Evolutionary conservation across 768 basidiomycete species (phyloP), one percentile per base, ranked within the genome.

Genomic region (Pleurotus salmoneostramineus): DNA sequence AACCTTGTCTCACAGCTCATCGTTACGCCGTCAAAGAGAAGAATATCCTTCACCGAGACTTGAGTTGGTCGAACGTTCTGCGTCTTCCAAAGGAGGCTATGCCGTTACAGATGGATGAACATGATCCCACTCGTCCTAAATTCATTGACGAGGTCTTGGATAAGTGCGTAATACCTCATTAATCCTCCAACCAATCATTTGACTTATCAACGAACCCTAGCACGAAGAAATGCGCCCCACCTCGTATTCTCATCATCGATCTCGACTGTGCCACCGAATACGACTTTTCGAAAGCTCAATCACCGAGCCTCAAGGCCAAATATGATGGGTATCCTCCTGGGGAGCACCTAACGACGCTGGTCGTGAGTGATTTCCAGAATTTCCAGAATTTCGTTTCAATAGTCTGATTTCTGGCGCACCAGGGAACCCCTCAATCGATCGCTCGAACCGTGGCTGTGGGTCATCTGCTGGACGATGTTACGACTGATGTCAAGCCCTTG

Each of bases 21-120:
- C 58, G 58, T 36, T 58, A 50, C 50, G 51, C 51, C 33, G 44
- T 58, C 42, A 11, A 31, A 32, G 49, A 36, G 40, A 52, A 57
- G 14, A 57, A 51, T 1, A 64, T 71, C 27, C 60, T 71, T 7
- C 67, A 71, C 42, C 65, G 67, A 7, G 69, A 69, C 52, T 61
- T 71, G 50, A 67, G 63, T 40, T 43, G 63, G 68, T 17, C 62
- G 68, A 54, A 66, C 37, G 45, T 52, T 5, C 35, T 31, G 12
- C 33, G 17, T 6, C 17, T 34, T 44, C 17, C 34, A 49, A 43
- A 43, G 44, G 31, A 11, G 6, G 11, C 44, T 17, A 15, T n/a
- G 12, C 10, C 15, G 8, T 17, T n/a, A 12, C 36, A 10, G 46
- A 27, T 21, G 32, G 50, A 17, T 6, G 6, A 27, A 27, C 21